Conservation (phyloP, 2,329 filamentous ascomycete genomes). For the Fusarium stilboides region DNA sequence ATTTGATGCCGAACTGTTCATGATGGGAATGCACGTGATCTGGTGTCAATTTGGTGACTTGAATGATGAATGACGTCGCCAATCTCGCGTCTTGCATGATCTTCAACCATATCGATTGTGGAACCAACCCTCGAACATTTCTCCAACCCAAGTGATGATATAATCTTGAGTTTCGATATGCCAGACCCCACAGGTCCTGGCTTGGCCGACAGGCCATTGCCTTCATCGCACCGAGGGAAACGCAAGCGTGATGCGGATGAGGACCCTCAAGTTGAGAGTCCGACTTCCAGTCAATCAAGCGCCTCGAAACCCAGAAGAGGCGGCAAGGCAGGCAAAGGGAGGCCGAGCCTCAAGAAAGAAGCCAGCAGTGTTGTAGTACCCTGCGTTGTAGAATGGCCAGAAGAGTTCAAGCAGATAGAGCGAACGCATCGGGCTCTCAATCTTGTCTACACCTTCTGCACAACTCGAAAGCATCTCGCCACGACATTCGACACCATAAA, state of each 20-base stretch:
- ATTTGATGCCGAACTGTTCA: background rate
- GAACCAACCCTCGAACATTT: background rate
- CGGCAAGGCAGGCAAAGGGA: conserved; percentile 20
- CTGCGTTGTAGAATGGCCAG: conserved; percentile 76
- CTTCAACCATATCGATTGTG: background rate
- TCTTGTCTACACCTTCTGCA: conserved; percentile 94
- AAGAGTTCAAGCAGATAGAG: conserved; percentile 78
- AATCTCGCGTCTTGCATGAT: conserved; percentile 20
- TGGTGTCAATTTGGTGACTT: conserved; percentile 56
- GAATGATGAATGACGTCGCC: conserved; percentile 38
- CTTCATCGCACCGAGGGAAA: conserved; percentile 33
- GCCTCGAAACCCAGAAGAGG: conserved; percentile 15
- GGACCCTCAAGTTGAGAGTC: conserved; percentile 13
- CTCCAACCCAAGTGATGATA: conserved; percentile 10
- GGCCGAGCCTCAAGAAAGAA: conserved; percentile 35
- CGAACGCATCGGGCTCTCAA: conserved; percentile 89
- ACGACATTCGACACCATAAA: conserved; percentile 94
- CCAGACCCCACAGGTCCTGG: conserved; percentile 2
- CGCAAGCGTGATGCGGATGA: conserved; percentile 41
- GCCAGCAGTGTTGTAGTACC: conserved; percentile 38
- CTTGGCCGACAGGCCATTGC: background rate
- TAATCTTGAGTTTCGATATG: conserved; percentile 18
- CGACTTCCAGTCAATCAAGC: conserved; percentile 24
- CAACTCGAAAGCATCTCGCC: conserved; percentile 89
- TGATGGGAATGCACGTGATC: conserved; percentile 54